phyloP scores from a whole-genome alignment of 2,329 filamentous ascomycete genomes.

The Apiospora sp. region DNA sequence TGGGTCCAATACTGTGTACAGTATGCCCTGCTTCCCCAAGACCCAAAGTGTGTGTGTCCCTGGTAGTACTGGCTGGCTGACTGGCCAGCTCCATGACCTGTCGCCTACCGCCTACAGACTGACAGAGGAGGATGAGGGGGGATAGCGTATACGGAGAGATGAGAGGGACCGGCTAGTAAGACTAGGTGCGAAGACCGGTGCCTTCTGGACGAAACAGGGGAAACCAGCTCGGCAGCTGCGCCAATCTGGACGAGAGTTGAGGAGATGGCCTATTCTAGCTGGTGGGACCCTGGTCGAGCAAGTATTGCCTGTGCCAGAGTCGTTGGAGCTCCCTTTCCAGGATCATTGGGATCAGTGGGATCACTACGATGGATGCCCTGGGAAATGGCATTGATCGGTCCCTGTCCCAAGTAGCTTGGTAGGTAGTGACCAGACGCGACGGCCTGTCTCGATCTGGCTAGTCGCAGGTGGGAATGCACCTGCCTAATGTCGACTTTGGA shows the following conservation, averaged over 20 bases:
- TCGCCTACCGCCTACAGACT: neutral
- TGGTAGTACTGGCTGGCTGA: neutral
- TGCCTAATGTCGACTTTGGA: neutral
- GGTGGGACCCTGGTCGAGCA: neutral
- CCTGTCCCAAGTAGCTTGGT: neutral
- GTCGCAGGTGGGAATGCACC: neutral
- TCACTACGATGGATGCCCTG: neutral
- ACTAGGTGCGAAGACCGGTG: conserved; percentile 5
- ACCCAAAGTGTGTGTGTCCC: neutral
- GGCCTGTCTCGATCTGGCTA: conserved; percentile 6
- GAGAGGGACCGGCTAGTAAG: conserved; percentile 2
- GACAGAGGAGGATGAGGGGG: neutral
- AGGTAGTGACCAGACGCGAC: neutral
- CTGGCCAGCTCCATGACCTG: neutral
- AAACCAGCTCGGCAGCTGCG: neutral
- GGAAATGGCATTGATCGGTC: neutral
- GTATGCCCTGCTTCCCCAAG: neutral
- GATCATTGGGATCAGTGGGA: neutral
- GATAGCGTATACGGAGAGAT: conserved; percentile 13
- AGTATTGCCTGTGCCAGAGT: neutral
- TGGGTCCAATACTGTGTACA: neutral
- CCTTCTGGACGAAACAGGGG: conserved; percentile 14
- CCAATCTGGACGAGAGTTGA: neutral
- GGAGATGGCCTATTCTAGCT: neutral
- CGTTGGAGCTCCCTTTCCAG: neutral